Evolutionary conservation across 2,329 filamentous ascomycete genomes (phyloP), one percentile per base, ranked within the genome.

Genomic region (Aspergillus fischeri): DNA sequence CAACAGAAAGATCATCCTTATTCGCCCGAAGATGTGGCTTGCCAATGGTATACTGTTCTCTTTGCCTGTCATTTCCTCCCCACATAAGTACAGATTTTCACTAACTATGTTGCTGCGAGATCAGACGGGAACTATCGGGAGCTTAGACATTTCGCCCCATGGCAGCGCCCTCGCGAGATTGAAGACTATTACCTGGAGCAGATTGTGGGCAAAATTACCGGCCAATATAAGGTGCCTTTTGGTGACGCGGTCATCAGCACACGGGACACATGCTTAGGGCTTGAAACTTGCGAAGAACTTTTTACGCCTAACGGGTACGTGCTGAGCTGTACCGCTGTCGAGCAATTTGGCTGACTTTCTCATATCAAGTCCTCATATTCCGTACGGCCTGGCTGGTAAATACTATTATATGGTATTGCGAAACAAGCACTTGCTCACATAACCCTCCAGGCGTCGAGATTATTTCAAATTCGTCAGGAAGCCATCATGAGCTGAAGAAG

Each of bases 1-100:
- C 52, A 83, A 92, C 63, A 81, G 84, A 52, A 85, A 86, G 73
- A 86, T 92, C 21, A 74, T 92, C 20, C 78, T 88, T 57, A 87
- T 94, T 56, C 79, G 89, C 10, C 88, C 88, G 0, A 92, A 91
- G 73, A 78, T 90, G 61, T 86, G 80, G 65, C 80, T 92, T 5
- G 87, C 87, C 50, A 87, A 89, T 59, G 86, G 67, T 70, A 55
- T 8, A 65, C 62, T 48, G 20, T 44, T 24, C 38, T 17, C 48
- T n/a, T 42, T 24, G 25, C 4, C 14, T 6, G 11, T 47, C 42
- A 4, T 54, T 44, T 24, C n/a, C 28, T 20, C 27, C 10, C 42
- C 6, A 20, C 35, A 38, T 25, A 48, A 42, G 24, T n/a, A 27
- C 47, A n/a, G 38, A 2, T 4, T 4, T 4, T 20, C 6, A 25